A percentile compares a stretch with the other conserved stretches of the same genome.
phyloP scores from a whole-genome alignment of 176 grass and related monocot species.

The Lolium multiflorum region DNA sequence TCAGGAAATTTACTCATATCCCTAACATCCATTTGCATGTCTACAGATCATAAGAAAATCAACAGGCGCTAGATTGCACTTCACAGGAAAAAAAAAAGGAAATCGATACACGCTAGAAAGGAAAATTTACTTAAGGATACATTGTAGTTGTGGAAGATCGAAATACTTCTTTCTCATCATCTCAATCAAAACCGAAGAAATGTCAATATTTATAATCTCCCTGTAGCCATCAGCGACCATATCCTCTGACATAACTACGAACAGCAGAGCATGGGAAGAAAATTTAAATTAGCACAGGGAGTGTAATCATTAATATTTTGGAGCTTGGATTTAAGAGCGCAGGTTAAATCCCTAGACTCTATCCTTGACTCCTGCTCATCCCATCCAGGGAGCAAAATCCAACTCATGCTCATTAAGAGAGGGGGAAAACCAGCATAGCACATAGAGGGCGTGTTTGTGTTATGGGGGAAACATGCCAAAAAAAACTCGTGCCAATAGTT shows the following conservation, averaged over 20 bases:
- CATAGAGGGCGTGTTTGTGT: too few relatives aligned
- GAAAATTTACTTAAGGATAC: slow-evolving; percentile 62
- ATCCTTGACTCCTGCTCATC: not conserved
- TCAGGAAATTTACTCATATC: slow-evolving; percentile 87
- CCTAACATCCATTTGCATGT: slow-evolving; percentile 97
- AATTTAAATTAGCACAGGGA: slow-evolving; percentile 18
- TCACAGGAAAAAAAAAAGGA: not conserved
- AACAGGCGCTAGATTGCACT: slow-evolving; percentile 9
- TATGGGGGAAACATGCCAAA: too few relatives aligned
- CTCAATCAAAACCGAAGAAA: slow-evolving; percentile 89
- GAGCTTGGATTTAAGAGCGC: slow-evolving; percentile 14
- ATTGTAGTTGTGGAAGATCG: slow-evolving; percentile 73
- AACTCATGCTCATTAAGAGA: not conserved
- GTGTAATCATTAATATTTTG: not conserved
- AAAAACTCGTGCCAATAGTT: not conserved
- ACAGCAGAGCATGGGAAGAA: slow-evolving; percentile 22
- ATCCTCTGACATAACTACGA: slow-evolving; percentile 96
- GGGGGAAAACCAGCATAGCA: too few relatives aligned
- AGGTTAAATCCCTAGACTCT: not conserved
- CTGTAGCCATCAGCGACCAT: slow-evolving; percentile 87
- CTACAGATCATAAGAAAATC: slow-evolving; percentile 60
- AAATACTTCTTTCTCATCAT: slow-evolving; percentile 93
- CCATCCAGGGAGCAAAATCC: not conserved
- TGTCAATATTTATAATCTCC: slow-evolving; percentile 93
- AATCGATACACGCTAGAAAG: not conserved